These are phyloP conservation scores for Podila epicladia DNA, from an alignment of 192 early-diverging fungal genomes.

Conservation along the genomic window DNA sequence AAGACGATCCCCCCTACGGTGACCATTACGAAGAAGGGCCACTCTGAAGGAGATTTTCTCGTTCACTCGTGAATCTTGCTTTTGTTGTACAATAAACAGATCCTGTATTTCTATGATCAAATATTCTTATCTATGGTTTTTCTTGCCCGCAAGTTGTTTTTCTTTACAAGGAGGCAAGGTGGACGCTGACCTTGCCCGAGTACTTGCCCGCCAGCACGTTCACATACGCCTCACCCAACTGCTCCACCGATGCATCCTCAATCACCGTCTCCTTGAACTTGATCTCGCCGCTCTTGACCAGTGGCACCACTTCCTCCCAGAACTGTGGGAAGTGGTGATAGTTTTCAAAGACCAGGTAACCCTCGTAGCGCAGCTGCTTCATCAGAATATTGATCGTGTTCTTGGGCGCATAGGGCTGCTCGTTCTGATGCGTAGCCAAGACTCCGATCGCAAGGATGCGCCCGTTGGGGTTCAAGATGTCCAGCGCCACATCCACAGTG, in stretches of 20 bases:
- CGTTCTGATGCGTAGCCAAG: neutral
- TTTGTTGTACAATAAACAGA: no score
- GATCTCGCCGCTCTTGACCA: constrained; percentile 30
- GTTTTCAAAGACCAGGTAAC: constrained; percentile 8
- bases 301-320: constrained; percentile 25
- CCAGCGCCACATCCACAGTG: constrained; percentile 34
- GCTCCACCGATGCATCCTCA: neutral
- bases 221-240: constrained; percentile 5
- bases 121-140: no score
- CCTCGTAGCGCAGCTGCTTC: constrained; percentile 14
- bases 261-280: constrained; percentile 7
- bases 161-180: constrained; percentile 7
- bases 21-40: no score
- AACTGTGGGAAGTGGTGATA: constrained; percentile 6
- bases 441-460: constrained; percentile 19
- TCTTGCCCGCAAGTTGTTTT: no score
- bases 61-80: no score
- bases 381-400: constrained; percentile 9
- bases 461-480: constrained; percentile 22
- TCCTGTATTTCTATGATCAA: no score
- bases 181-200: constrained; percentile 29
- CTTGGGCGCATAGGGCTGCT: constrained; percentile 1
- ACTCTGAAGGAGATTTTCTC: no score
- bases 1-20: no score
- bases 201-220: constrained; percentile 19